These are phyloP conservation scores for Jamesozyma piceae DNA, from an alignment of 805 yeast species.

Conservation along the genomic window DNA sequence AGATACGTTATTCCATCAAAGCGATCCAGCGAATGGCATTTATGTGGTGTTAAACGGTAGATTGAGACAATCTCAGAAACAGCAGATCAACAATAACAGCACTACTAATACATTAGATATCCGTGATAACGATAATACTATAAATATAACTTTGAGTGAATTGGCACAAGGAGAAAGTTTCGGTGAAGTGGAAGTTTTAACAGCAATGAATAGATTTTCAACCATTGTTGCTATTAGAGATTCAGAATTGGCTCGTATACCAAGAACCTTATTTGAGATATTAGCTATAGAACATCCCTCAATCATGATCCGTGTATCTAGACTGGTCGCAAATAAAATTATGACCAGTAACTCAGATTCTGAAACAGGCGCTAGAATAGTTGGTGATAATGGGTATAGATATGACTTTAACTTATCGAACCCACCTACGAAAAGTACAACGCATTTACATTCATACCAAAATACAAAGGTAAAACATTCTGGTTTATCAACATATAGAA, in stretches of 20 bases:
- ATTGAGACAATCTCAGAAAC: constrained; percentile 47
- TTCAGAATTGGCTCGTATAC: constrained; percentile 87
- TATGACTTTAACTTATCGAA: constrained; percentile 27
- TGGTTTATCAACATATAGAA: constrained; percentile 42
- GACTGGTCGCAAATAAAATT: constrained; percentile 66
- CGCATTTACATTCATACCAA: constrained; percentile 6
- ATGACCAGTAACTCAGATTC: constrained; percentile 10
- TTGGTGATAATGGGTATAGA: constrained; percentile 12
- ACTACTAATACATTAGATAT: neutral
- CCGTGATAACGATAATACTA: constrained; percentile 3
- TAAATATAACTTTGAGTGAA: constrained; percentile 47
- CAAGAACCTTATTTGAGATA: constrained; percentile 79
- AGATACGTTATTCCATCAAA: constrained; percentile 66
- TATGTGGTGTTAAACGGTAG: constrained; percentile 86
- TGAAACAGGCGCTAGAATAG: constrained; percentile 8
- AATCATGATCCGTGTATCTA: constrained; percentile 79
- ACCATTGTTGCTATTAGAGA: constrained; percentile 83
- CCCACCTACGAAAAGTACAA: constrained; percentile 21
- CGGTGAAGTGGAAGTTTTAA: constrained; percentile 90
- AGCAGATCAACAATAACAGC: constrained; percentile 12
- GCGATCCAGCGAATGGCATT: constrained; percentile 82
- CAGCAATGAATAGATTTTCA: constrained; percentile 59
- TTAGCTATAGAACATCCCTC: constrained; percentile 79
- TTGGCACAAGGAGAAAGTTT: constrained; percentile 90
- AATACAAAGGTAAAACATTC: constrained; percentile 8